Base-by-base conservation (phyloP, 83 land plant species). In the Picea abies region DNA sequence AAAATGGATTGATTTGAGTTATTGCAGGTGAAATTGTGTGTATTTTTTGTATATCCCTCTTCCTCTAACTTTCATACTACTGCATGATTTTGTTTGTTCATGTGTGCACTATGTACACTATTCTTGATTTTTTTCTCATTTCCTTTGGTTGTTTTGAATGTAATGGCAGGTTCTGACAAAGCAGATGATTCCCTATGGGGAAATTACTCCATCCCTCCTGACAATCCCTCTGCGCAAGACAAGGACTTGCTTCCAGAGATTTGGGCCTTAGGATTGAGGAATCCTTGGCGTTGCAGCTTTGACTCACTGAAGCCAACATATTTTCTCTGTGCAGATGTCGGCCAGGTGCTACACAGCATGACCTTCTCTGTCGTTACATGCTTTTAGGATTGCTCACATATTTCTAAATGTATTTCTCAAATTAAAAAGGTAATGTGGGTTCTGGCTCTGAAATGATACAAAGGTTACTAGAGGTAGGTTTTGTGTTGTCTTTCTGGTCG, bases 211-310 rank as follows among this genome's bases (percentile, higher is more conserved):
- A 85, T 96, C 37, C 99, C 99, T 12, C 78, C 70, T 23, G 90
- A 89, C 81, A 97, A 97, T 85, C 99, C 99, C 37, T 93, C 66
- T 80, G 78, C 70, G 20, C 84, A 86, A 25, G 92, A 91, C 60
- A 84, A 72, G 12, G 85, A 81, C 8, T 84, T 89, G 66, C 88
- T 72, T 41, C 91, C 90, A 32, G 99, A 97, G 86, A 93, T 97
- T 80, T 97, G 98, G 98, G 96, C 99, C 15, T 81, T 88, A 37
- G 99, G 99, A 23, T 58, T 97, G 25, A 88, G 98, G 85, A 97
- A 97, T 82, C 99, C 99, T 35, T 97, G 99, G 99, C 94, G 98
- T 14, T 97, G 98, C 92, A 96, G 97, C 87, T 97, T 97, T 89
- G 99, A 97, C 81, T 86, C 90, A 61, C 82, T 79, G 60, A 85